These are phyloP conservation scores for Pyrenochaeta sp. DNA, from an alignment of 2,329 filamentous ascomycete genomes.

Conservation along the genomic window DNA sequence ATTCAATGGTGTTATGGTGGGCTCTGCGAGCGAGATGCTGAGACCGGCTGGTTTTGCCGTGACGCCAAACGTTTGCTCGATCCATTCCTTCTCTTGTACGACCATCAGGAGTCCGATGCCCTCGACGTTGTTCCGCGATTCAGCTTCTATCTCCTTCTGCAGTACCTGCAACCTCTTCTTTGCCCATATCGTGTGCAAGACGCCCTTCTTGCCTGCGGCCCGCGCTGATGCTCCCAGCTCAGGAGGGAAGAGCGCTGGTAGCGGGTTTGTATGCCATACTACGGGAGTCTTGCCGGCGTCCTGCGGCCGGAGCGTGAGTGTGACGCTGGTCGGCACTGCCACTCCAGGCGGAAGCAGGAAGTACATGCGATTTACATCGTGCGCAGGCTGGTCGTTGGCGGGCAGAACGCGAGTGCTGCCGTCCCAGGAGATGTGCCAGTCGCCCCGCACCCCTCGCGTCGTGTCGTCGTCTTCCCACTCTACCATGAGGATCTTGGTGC, in stretches of 20 bases:
- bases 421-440: constrained; percentile 85
- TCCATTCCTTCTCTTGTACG: constrained; percentile 83
- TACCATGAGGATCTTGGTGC: constrained; percentile 91
- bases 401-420: constrained; percentile 77
- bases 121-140: constrained; percentile 77
- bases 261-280: constrained; percentile 73
- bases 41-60: constrained; percentile 51
- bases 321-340: constrained; percentile 75
- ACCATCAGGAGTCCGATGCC: constrained; percentile 87
- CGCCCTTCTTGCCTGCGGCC: constrained; percentile 76
- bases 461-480: constrained; percentile 78
- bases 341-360: constrained; percentile 79
- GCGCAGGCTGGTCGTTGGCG: constrained; percentile 63
- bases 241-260: constrained; percentile 86
- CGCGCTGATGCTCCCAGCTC: constrained; percentile 73
- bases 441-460: constrained; percentile 56
- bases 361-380: constrained; percentile 71
- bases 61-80: constrained; percentile 80
- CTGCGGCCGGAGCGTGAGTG: constrained; percentile 62
- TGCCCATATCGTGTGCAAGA: constrained; percentile 90
- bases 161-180: constrained; percentile 80
- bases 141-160: constrained; percentile 76
- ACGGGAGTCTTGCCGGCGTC: constrained; percentile 53
- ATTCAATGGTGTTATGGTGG: constrained; percentile 51
- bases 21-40: constrained; percentile 46